Conservation (phyloP, 768 basidiomycete species). For the Leccinum rimulosum region DNA sequence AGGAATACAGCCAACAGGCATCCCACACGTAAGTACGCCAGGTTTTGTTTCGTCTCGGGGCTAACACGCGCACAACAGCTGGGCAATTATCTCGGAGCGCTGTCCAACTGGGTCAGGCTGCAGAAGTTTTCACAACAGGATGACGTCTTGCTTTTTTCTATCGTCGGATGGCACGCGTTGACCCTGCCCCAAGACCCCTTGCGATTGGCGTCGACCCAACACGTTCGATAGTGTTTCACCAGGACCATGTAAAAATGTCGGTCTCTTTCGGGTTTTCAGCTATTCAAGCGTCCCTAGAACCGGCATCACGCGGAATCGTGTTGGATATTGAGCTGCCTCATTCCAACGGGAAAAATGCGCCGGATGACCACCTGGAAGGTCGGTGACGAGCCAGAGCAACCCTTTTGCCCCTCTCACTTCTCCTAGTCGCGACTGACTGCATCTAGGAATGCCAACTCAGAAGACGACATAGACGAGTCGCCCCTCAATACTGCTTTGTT, state of each 20-base stretch:
- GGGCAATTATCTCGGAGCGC: conserved; percentile 90
- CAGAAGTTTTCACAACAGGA: conserved; percentile 57
- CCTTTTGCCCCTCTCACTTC: background rate
- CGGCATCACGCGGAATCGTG: conserved; percentile 81
- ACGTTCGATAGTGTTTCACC: conserved; percentile 75
- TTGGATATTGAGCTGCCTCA: conserved; percentile 87
- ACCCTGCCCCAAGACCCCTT: conserved; percentile 81
- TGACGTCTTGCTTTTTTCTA: conserved; percentile 75
- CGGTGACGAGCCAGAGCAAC: conserved; percentile 5
- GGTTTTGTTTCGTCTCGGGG: background rate
- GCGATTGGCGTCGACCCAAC: conserved; percentile 74
- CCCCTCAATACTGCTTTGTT: too few relatives aligned
- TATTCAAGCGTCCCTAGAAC: conserved; percentile 47
- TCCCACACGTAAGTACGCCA: conserved; percentile 67
- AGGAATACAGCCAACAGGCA: conserved; percentile 92
- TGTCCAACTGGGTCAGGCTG: conserved; percentile 84
- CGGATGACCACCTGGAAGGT: conserved; percentile 99
- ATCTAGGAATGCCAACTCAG: too few relatives aligned
- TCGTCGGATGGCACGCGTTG: too few relatives aligned
- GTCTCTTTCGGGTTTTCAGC: background rate
- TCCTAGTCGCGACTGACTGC: conserved; percentile 35
- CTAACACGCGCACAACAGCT: conserved; percentile 50
- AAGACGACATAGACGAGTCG: too few relatives aligned
- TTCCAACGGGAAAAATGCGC: conserved; percentile 76
- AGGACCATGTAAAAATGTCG: conserved; percentile 67